Percentiles rank a stretch among this genome's conserved stretches.
Conservation (phyloP, 805 yeast species). For the Candida chauliodis region DNA sequence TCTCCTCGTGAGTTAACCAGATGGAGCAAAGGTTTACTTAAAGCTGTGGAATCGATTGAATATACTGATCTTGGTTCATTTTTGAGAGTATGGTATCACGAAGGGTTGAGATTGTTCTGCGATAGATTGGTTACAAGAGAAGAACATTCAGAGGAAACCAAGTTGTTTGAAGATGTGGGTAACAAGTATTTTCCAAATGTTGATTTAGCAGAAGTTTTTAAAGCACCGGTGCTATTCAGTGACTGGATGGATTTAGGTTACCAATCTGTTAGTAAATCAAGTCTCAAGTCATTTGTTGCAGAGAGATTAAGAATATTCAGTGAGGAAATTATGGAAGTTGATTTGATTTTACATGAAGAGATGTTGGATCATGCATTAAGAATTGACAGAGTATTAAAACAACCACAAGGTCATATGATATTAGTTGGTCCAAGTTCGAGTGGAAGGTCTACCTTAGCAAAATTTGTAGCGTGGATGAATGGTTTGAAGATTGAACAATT, state of each 20-base stretch:
- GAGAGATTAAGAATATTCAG: slow-evolving; percentile 68
- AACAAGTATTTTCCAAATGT: slow-evolving; percentile 44
- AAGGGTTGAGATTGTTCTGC: slow-evolving; percentile 70
- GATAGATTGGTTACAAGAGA: slow-evolving; percentile 56
- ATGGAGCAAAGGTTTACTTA: slow-evolving; percentile 75
- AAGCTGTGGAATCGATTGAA: slow-evolving; percentile 39
- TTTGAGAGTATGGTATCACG: slow-evolving; percentile 74
- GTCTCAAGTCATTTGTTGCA: slow-evolving; percentile 50
- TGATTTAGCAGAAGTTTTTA: slow-evolving; percentile 30
- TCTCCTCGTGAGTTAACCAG: slow-evolving; percentile 91
- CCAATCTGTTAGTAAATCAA: slow-evolving; percentile 47
- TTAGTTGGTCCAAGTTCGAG: slow-evolving; percentile 78
- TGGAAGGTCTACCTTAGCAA: slow-evolving; percentile 73
- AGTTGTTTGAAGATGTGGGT: slow-evolving; percentile 29
- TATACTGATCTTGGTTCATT: slow-evolving; percentile 40
- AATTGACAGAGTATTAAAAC: slow-evolving; percentile 77
- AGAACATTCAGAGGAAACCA: slow-evolving; percentile 51
- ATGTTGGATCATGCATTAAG: slow-evolving; percentile 71
- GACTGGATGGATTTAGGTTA: slow-evolving; percentile 72
- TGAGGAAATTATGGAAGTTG: slow-evolving; percentile 69
- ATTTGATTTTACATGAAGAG: slow-evolving; percentile 63
- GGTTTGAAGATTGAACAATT: slow-evolving; percentile 65
- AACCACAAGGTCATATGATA: slow-evolving; percentile 87
- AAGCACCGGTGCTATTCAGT: slow-evolving; percentile 61
- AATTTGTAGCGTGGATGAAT: slow-evolving; percentile 90